Evolutionary conservation across 176 grass and related monocot genomes (phyloP).

Genomic region (Ensete glaucum): DNA sequence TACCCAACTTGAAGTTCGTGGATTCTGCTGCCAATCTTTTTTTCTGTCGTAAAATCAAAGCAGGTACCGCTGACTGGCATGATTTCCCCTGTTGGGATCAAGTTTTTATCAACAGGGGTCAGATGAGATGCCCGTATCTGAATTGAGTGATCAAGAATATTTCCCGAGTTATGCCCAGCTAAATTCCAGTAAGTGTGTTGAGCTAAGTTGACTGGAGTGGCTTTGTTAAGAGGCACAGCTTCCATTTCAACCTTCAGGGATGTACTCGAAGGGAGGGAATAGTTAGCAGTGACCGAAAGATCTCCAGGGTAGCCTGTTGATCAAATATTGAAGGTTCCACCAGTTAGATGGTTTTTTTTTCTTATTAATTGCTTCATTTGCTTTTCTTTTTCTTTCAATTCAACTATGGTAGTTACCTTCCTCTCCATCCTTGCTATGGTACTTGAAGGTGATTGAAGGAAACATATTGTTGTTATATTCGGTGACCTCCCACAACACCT

Average conservation of each 20-base stretch:
- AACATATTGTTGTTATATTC: constrained; percentile 48
- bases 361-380: background rate
- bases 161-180: constrained; percentile 73
- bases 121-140: constrained; percentile 61
- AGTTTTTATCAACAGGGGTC: constrained; percentile 57
- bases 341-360: background rate
- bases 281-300: constrained; percentile 42
- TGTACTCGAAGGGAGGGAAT: constrained; percentile 51
- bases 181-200: constrained; percentile 97
- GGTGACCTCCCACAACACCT: constrained; percentile 62
- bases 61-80: constrained; percentile 42
- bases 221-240: constrained; percentile 48
- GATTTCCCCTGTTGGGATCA: constrained; percentile 68
- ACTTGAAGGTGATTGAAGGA: constrained; percentile 69
- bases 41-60: constrained; percentile 56
- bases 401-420: constrained; percentile 41
- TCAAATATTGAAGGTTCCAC: background rate
- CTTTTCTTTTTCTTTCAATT: background rate
- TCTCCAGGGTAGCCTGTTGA: constrained; percentile 68
- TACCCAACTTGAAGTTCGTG: constrained; percentile 39
- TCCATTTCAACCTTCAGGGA: constrained; percentile 76
- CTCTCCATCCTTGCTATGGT: constrained; percentile 75
- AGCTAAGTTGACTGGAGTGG: constrained; percentile 62
- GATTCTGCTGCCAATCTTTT: constrained; percentile 48
- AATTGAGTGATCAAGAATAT: constrained; percentile 46